Evolutionary conservation across 2,329 filamentous ascomycete species (phyloP), one percentile per base, ranked within the genome.

Genomic region (Cercospora janseana): DNA sequence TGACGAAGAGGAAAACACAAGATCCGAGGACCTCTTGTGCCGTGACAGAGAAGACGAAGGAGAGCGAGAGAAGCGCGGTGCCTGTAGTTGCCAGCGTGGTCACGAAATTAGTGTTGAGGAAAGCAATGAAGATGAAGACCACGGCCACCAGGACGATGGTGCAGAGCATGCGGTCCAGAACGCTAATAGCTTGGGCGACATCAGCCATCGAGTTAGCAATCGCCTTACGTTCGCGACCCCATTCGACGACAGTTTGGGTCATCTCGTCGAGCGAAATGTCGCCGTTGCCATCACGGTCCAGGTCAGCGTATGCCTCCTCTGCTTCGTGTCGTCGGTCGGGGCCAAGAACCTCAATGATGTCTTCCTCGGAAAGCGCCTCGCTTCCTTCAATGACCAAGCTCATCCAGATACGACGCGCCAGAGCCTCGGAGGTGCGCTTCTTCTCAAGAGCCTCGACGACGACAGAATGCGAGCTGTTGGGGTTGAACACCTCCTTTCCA

Each of bases 1-100:
- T 98, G 75, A 97, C 89, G 64, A 98, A 98, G 1, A 98, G 75
- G 75, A 98, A 98, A 64, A 98, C 95, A 75, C 92, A 97, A 28
- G 91, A 96, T 64, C 92, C 92, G n/a, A 98, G 81, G 57, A 98
- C 87, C 70, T 98, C 93, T 70, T 96, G 91, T 3, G 86, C 85
- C 1, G 91, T 96, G 49, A 86, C 86, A 18, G 91, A 85, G 69
- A 98, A 97, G 61, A 96, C 86, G 73, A 98, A 98, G 3, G 92
- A 96, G n/a, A 97, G 76, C 4, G 92, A 97, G 7, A 98, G 82
- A 32, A 98, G 79, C 0, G 93, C 86, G 1, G 93, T 96, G 56
- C 92, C 92, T 42, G 91, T 89, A 7, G 91, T 95, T 4, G 90
- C 86, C 29, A 96, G 79, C 4, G 89, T 94, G 2, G 86, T 87